Base-by-base conservation (phyloP, 2,329 filamentous ascomycete genomes). In the Mycosphaerella sp. region DNA sequence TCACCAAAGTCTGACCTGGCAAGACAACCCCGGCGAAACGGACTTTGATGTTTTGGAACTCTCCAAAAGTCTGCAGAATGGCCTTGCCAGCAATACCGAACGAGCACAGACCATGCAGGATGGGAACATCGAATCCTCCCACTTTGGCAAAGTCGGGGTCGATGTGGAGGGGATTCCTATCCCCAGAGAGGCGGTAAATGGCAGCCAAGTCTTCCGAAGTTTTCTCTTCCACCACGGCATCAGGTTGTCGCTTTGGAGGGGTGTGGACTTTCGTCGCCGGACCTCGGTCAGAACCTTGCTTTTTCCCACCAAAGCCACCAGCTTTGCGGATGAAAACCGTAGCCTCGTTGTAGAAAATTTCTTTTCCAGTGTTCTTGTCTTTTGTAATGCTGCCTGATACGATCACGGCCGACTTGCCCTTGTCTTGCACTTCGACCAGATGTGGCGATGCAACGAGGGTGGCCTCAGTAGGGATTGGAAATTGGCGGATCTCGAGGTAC, bases 91-190 rank as follows among this genome's bases (percentile, higher is more conserved):
- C 85, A 62, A 97, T 83, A 63, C 93, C 93, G 67, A 98, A 92
- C 70, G 85, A 93, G 80, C 90, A 95, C 38, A 98, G 82, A n/a
- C 93, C 93, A 76, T 98, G 93, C 51, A 98, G 78, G 69, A 98
- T 98, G 10, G 93, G 93, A 29, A 78, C 82, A 75, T 93, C 87
- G 83, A 98, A 98, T 56, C 93, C 93, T 56, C 92, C 93, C 64
- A 95, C 85, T 77, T 93, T 93, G 75, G 89, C 89, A 73, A 98
- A 97, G 47, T 83, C 81, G 1, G 93, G 93, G 72, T 98, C 93
- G 59, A 98, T 86, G 76, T 98, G 93, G 1, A 98, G 83, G 11
- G 93, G 93, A 78, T 98, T 97, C 69, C 92, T 86, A 74, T 98
- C 93, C 47, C 93, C 93, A 64, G 87, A 93, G 51, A 98, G 78